phyloP scores from a whole-genome alignment of 2,329 filamentous ascomycete genomes.

The Epichloe gansuensis region DNA sequence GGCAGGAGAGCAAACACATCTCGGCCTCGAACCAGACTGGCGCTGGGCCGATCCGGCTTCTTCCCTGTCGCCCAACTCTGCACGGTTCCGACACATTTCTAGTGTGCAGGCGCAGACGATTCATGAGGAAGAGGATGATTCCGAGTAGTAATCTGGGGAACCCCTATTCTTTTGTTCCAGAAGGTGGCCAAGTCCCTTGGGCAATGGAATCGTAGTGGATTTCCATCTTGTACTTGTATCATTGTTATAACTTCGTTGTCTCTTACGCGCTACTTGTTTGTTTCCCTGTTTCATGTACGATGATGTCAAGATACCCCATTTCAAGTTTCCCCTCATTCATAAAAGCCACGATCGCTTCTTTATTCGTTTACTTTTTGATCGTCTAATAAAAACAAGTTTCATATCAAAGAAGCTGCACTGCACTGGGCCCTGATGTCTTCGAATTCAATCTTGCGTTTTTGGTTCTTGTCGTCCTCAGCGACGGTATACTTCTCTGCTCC shows the following conservation, averaged over 20 bases:
- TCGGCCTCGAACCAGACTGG: constrained; percentile 25
- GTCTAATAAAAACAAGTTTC: neutral
- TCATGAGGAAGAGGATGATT: constrained; percentile 62
- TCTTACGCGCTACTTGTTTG: neutral
- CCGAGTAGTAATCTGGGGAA: constrained; percentile 21
- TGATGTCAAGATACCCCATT: constrained; percentile 5
- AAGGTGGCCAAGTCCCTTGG: too few species aligned
- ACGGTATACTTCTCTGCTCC: constrained; percentile 35
- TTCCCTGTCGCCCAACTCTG: constrained; percentile 10
- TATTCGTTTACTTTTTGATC: neutral
- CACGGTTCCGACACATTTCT: constrained; percentile 27
- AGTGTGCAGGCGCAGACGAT: constrained; percentile 55
- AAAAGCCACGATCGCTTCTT: neutral
- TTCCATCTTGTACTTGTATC: neutral
- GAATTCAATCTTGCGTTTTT: neutral
- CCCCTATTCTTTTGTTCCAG: too few species aligned
- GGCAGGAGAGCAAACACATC: neutral
- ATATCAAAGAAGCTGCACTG: neutral
- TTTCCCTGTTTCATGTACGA: constrained; percentile 1
- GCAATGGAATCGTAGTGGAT: neutral
- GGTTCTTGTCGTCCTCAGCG: constrained; percentile 23
- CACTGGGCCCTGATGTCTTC: neutral
- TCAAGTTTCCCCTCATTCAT: neutral
- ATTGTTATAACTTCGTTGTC: neutral
- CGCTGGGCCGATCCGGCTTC: constrained; percentile 22